phyloP scores from a whole-genome alignment of 2,329 filamentous ascomycete genomes.

The Gyromitra esculenta region DNA sequence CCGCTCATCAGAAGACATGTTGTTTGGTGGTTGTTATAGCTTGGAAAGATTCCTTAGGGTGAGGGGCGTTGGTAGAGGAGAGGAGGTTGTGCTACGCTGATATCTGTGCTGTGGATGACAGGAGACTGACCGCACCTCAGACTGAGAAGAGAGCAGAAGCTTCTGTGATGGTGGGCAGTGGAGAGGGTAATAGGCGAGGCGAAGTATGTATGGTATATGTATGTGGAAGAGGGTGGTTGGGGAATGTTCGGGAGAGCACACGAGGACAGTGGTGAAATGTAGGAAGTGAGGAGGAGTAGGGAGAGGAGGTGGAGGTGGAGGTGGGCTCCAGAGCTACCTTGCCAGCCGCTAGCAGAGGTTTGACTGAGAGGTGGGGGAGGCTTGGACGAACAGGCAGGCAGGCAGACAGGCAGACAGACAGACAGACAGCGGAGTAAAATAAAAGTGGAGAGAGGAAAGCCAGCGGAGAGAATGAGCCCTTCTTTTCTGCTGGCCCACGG shows the following conservation, averaged over 20 bases:
- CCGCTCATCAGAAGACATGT: slow-evolving; percentile 52
- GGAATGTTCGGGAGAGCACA: slow-evolving; percentile 32
- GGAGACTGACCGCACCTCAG: slow-evolving; percentile 10
- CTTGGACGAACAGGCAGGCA: slow-evolving; percentile 19
- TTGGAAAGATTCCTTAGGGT: slow-evolving; percentile 19
- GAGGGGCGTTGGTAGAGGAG: slow-evolving; percentile 28
- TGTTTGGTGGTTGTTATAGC: slow-evolving; percentile 21
- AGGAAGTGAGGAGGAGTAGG: not conserved
- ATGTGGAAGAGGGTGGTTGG: slow-evolving; percentile 12
- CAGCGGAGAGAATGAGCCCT: slow-evolving; percentile 24
- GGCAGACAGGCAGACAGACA: not conserved
- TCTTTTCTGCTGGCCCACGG: slow-evolving; percentile 22
- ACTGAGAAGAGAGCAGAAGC: slow-evolving; percentile 31
- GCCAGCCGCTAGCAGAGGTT: slow-evolving; percentile 33
- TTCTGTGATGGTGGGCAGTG: slow-evolving; percentile 21
- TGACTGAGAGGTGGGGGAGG: slow-evolving; percentile 25
- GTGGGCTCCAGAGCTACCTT: slow-evolving; percentile 23
- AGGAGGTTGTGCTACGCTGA: slow-evolving; percentile 18
- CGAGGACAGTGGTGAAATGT: slow-evolving; percentile 14
- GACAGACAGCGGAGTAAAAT: slow-evolving; percentile 5
- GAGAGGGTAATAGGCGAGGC: slow-evolving; percentile 19
- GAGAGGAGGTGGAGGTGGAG: slow-evolving; percentile 27
- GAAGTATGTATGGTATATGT: slow-evolving; percentile 24
- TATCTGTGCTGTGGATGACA: slow-evolving; percentile 2
- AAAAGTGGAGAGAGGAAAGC: slow-evolving; percentile 10